Evolutionary conservation across 139 green algal species (phyloP).

Genomic region (Chlorella sp.): DNA sequence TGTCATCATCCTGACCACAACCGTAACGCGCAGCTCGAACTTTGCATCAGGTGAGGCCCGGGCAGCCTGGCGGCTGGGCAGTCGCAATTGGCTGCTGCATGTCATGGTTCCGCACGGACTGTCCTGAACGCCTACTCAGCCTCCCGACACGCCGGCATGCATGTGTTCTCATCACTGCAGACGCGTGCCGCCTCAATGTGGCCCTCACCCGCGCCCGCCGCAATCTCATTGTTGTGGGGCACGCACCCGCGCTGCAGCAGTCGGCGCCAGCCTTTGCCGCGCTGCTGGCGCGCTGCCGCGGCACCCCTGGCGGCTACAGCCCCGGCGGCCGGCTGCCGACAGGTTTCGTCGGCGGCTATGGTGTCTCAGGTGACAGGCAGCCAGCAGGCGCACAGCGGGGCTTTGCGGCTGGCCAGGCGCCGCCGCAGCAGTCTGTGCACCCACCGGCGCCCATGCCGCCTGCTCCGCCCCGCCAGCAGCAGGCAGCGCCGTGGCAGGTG

Average conservation of each 20-base stretch:
- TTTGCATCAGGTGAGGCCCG: slow-evolving; percentile 42
- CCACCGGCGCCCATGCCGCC: background rate
- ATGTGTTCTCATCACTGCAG: slow-evolving; percentile 30
- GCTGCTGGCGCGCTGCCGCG: slow-evolving; percentile 39
- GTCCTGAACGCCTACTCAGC: background rate
- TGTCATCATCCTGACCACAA: slow-evolving; percentile 81
- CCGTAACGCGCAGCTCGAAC: slow-evolving; percentile 45
- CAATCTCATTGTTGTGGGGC: slow-evolving; percentile 76
- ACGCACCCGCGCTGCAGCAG: slow-evolving; percentile 35
- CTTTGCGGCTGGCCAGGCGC: no score
- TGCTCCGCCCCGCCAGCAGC: background rate
- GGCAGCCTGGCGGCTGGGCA: background rate
- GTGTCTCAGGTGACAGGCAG: background rate
- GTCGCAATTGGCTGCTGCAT: no score
- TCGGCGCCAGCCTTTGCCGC: slow-evolving; percentile 43
- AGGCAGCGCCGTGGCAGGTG: background rate
- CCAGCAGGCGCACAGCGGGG: no score
- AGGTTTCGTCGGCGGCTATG: background rate
- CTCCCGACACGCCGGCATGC: background rate
- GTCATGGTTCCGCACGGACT: no score
- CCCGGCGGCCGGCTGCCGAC: slow-evolving; percentile 8
- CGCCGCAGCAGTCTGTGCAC: background rate
- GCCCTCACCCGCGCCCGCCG: slow-evolving; percentile 73
- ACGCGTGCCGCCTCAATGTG: slow-evolving; percentile 77
- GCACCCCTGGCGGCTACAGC: background rate